A percentile compares a stretch with the other conserved stretches of the same genome.
Conservation (phyloP, 2,329 filamentous ascomycete genomes). For the Colletotrichum liriopes region DNA sequence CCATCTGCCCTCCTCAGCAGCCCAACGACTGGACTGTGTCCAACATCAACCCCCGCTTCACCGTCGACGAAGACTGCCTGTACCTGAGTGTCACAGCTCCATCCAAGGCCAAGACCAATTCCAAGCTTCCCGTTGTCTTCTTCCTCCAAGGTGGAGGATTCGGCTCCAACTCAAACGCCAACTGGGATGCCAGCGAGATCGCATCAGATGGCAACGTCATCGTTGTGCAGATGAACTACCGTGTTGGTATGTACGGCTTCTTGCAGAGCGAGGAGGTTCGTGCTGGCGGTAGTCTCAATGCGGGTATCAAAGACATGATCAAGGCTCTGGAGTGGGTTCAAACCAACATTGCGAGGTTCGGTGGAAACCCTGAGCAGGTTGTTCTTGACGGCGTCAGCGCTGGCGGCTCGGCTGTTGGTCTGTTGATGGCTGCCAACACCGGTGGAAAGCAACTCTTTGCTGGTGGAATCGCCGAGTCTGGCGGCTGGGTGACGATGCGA, state of each 20-base stretch:
- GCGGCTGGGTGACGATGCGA: constrained; percentile 67
- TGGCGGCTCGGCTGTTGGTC: constrained; percentile 75
- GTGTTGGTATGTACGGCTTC: constrained; percentile 83
- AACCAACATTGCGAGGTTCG: constrained; percentile 76
- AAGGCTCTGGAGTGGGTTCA: constrained; percentile 81
- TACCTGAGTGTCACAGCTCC: constrained; percentile 78
- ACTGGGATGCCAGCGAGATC: constrained; percentile 75
- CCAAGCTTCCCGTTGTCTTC: constrained; percentile 75
- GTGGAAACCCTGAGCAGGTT: constrained; percentile 78
- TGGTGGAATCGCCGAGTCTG: constrained; percentile 65
- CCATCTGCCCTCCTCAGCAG: constrained; percentile 52
- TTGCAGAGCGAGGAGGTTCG: constrained; percentile 57
- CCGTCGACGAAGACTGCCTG: constrained; percentile 76
- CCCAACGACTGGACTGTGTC: constrained; percentile 43
- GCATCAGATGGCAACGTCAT: constrained; percentile 73
- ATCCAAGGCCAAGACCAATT: constrained; percentile 61
- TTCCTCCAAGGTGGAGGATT: constrained; percentile 75
- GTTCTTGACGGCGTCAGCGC: constrained; percentile 79
- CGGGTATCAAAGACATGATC: constrained; percentile 45
- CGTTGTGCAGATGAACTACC: constrained; percentile 83
- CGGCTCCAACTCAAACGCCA: constrained; percentile 62
- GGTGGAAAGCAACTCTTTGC: constrained; percentile 67
- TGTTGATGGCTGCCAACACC: constrained; percentile 73
- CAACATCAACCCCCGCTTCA: constrained; percentile 40
- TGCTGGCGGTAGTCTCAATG: constrained; percentile 35